A percentile compares a stretch with the other conserved stretches of the same genome.
Evolutionary conservation across 306 rosid genomes (phyloP).

Genomic region (Trichosanthes cucumerina): DNA sequence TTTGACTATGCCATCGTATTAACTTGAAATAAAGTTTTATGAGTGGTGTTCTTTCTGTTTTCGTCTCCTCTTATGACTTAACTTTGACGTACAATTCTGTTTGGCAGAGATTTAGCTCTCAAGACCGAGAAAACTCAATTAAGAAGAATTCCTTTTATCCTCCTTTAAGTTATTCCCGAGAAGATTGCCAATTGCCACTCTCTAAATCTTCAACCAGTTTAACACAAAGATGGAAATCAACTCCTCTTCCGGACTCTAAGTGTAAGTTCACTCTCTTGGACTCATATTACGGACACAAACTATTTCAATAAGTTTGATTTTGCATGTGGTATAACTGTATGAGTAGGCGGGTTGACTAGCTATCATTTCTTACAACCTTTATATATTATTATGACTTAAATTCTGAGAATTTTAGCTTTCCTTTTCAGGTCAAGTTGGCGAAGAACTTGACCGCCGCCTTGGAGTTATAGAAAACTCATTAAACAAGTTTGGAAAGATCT

Average conservation of each 20-base stretch:
- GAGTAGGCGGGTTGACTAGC: slow-evolving; percentile 8
- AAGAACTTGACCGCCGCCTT: slow-evolving; percentile 75
- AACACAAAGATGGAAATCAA: slow-evolving; percentile 62
- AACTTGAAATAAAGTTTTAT: neutral
- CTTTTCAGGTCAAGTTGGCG: slow-evolving; percentile 64
- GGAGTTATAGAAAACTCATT: slow-evolving; percentile 80
- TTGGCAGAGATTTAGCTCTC: slow-evolving; percentile 62
- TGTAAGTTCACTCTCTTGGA: slow-evolving; percentile 38
- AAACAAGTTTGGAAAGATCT: slow-evolving; percentile 66
- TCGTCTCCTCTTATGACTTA: slow-evolving; percentile 6
- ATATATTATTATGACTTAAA: slow-evolving; percentile 4
- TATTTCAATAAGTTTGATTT: neutral
- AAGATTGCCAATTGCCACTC: slow-evolving; percentile 61
- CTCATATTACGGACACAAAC: neutral
- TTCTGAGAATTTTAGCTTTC: slow-evolving; percentile 12
- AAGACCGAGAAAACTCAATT: slow-evolving; percentile 63
- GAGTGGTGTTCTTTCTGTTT: neutral
- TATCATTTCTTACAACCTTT: slow-evolving; percentile 8
- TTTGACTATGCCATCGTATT: neutral
- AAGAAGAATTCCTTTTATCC: slow-evolving; percentile 56
- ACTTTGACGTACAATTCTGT: slow-evolving; percentile 12
- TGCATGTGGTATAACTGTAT: neutral
- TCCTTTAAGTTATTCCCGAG: slow-evolving; percentile 42
- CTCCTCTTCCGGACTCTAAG: slow-evolving; percentile 41
- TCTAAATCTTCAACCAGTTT: slow-evolving; percentile 62